A percentile compares a stretch with the other conserved stretches of the same genome.
Conservation (phyloP, 495 filamentous ascomycete species). For the Melanomma pulvis-pyrius region DNA sequence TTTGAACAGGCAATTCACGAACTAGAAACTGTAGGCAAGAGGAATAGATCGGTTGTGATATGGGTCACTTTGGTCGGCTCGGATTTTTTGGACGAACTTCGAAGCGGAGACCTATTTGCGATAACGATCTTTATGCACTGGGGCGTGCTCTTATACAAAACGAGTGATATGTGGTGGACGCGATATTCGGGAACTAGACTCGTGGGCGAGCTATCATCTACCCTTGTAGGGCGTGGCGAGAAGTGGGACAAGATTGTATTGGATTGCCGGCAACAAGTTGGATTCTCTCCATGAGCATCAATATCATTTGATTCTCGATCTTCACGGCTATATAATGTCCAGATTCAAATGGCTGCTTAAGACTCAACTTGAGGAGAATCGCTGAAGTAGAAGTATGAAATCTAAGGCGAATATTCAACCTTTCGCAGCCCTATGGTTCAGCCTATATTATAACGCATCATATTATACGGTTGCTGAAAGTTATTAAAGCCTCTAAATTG, state of each 20-base stretch:
- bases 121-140: constrained; percentile 6
- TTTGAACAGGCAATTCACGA: not conserved
- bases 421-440: too few relatives aligned
- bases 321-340: too few relatives aligned
- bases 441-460: too few relatives aligned
- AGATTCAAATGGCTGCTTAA: too few relatives aligned
- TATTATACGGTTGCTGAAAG: too few relatives aligned
- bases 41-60: not conserved
- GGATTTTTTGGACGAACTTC: constrained; percentile 3
- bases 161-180: constrained; percentile 5
- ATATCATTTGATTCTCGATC: too few relatives aligned
- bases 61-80: constrained; percentile 1
- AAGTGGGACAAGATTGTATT: not conserved
- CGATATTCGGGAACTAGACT: constrained; percentile 3
- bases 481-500: too few relatives aligned
- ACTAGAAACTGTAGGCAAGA: not conserved
- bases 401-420: too few relatives aligned
- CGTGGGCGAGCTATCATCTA: not conserved
- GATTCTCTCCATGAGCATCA: too few relatives aligned
- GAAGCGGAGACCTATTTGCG: not conserved
- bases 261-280: constrained; percentile 3
- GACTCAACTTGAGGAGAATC: not conserved
- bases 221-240: not conserved
- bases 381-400: too few relatives aligned
- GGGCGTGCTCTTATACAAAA: not conserved